These are phyloP conservation scores for Pichia thaimueangensis DNA, from an alignment of 805 yeast species.

Conservation along the genomic window DNA sequence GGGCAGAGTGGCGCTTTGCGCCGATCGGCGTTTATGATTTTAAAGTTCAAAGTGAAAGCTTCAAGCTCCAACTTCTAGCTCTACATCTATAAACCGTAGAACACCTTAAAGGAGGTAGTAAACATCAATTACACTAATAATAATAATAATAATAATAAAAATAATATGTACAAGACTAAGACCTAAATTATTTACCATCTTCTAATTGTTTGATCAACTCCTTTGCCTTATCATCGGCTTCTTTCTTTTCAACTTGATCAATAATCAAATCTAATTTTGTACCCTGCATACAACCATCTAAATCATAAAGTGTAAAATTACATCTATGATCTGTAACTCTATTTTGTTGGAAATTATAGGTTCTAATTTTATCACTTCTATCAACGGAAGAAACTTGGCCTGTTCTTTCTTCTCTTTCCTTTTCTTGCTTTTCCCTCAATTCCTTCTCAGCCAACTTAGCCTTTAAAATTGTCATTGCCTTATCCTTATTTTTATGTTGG, in stretches of 20 bases:
- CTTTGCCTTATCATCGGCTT: slow-evolving; percentile 40
- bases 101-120: too few relatives aligned
- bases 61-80: too few relatives aligned
- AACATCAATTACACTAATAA: too few relatives aligned
- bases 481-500: slow-evolving; percentile 89
- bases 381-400: slow-evolving; percentile 87
- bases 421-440: slow-evolving; percentile 53
- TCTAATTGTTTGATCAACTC: slow-evolving; percentile 28
- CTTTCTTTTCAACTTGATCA: slow-evolving; percentile 42
- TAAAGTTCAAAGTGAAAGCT: too few relatives aligned
- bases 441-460: slow-evolving; percentile 82
- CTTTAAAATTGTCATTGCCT: slow-evolving; percentile 76
- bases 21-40: too few relatives aligned
- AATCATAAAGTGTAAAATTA: slow-evolving; percentile 69
- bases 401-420: slow-evolving; percentile 60
- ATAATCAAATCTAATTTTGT: slow-evolving; percentile 49
- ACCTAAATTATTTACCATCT: neutral
- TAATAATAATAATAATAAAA: too few relatives aligned
- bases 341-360: slow-evolving; percentile 90
- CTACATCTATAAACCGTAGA: too few relatives aligned
- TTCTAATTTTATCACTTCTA: slow-evolving; percentile 86
- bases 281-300: slow-evolving; percentile 61
- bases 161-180: too few relatives aligned
- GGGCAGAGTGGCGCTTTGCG: too few relatives aligned
- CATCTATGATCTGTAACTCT: slow-evolving; percentile 93